Percentiles rank a stretch among this genome's conserved stretches.
Evolutionary conservation across 2,329 filamentous ascomycete genomes (phyloP).

Genomic region (Ascochyta pisi): DNA sequence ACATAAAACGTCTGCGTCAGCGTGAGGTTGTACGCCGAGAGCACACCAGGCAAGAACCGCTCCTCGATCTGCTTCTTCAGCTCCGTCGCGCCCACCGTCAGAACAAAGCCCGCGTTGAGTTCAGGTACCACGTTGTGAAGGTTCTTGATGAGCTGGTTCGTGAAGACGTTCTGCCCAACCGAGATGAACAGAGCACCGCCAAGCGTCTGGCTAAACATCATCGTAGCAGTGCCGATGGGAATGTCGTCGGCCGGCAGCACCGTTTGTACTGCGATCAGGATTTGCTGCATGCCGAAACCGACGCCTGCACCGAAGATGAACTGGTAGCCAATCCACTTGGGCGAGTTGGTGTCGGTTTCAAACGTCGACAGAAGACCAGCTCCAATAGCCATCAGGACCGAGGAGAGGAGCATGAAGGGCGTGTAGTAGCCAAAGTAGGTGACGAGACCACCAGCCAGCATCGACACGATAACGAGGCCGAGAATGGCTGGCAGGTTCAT

Average conservation of each 20-base stretch:
- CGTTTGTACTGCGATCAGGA: constrained; percentile 55
- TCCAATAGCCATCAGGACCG: constrained; percentile 54
- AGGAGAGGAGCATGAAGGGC: constrained; percentile 55
- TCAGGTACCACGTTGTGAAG: constrained; percentile 47
- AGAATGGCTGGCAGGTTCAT: constrained; percentile 58
- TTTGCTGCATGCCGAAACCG: constrained; percentile 58
- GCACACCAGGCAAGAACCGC: constrained; percentile 61
- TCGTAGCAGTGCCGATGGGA: constrained; percentile 56
- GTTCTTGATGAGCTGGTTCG: constrained; percentile 56
- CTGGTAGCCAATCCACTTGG: constrained; percentile 51
- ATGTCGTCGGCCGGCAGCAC: constrained; percentile 53
- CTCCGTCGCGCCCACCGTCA: constrained; percentile 63
- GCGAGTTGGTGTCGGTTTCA: constrained; percentile 45
- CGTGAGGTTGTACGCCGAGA: constrained; percentile 68
- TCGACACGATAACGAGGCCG: constrained; percentile 53
- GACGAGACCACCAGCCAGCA: constrained; percentile 49
- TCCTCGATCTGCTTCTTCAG: constrained; percentile 61
- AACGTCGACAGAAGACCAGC: constrained; percentile 56
- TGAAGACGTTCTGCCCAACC: constrained; percentile 59
- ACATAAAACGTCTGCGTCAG: constrained; percentile 68
- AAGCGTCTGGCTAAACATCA: constrained; percentile 58
- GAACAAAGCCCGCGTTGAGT: constrained; percentile 52
- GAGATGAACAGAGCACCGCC: constrained; percentile 58
- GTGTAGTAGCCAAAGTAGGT: constrained; percentile 58
- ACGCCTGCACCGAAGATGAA: constrained; percentile 53